Base-by-base conservation (phyloP, 2,329 filamentous ascomycete species). In the Ophiostoma populinum region DNA sequence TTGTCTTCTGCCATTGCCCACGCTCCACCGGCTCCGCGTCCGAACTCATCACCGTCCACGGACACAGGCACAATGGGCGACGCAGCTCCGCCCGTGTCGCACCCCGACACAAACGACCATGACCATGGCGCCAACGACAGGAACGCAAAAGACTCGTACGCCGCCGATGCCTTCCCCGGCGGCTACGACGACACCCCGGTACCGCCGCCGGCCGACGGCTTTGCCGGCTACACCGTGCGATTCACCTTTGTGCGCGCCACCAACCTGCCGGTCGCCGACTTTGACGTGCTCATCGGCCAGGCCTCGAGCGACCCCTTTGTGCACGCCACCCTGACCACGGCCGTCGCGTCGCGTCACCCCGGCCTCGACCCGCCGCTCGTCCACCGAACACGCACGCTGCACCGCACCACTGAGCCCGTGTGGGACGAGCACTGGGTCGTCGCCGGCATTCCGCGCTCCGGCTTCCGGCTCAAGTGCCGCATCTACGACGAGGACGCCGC, bases 371-470 rank as follows among this genome's bases (percentile, higher is more conserved):
- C 85, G 0, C 65, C 72, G 16, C 58, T 93, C 21, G 63, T 62
- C 16, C 70, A 80, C 50, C 74, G 87, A 30, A 92, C 83, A 0
- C 71, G 66, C 1, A 94, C 87, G 0, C 56, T 86, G 22, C 70
- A 79, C 38, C 70, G 67, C 44, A 75, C 67, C 26, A 76, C 72
- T 1, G 69, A 86, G 46, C 86, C 87, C 0, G 63, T 61, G 32
- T 95, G 87, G 87, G 67, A 92, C 32, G 71, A 76, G 24, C 69
- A 82, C 40, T 95, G 87, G 87, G 65, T 83, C 16, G 77, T 95
- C 17, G 82, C 81, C 41, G 92, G 93, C 45, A 67, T 94, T 2
- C 86, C 87, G 11, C 31, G 21, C 0, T 61, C 75, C 0, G 71
- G 68, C 0, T 92, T 93, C 57, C 68, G 65, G 38, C 65, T 95